These are phyloP conservation scores for Cladosporium velox DNA, from an alignment of 2,329 filamentous ascomycete species.

Conservation along the genomic window DNA sequence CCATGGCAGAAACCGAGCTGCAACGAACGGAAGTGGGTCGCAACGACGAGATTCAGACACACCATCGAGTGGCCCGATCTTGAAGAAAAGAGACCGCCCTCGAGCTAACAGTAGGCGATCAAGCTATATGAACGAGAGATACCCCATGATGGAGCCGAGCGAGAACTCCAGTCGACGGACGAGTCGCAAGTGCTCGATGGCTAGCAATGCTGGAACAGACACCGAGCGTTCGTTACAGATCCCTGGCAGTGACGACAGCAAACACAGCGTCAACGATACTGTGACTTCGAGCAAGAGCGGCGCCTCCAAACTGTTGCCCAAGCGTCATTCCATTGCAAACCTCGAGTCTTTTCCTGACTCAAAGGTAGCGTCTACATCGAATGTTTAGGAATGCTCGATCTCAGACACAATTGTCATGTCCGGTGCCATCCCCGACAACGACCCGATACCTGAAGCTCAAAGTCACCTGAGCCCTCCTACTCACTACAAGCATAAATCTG, in stretches of 20 bases:
- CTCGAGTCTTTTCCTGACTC: slow-evolving; percentile 19
- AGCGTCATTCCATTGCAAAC: slow-evolving; percentile 16
- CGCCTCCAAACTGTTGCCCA: neutral
- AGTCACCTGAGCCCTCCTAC: neutral
- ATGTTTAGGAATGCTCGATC: neutral
- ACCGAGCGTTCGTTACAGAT: slow-evolving; percentile 13
- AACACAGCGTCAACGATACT: slow-evolving; percentile 11
- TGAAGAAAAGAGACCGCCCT: slow-evolving; percentile 24
- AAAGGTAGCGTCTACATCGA: slow-evolving; percentile 21
- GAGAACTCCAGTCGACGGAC: slow-evolving; percentile 29
- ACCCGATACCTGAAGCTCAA: slow-evolving; percentile 2
- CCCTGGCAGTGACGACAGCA: slow-evolving; percentile 18
- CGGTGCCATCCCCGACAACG: neutral
- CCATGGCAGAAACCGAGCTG: neutral
- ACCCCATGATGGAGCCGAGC: slow-evolving; percentile 43
- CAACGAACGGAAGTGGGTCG: slow-evolving; percentile 2
- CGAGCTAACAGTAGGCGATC: slow-evolving; percentile 27
- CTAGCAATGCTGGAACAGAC: slow-evolving; percentile 13
- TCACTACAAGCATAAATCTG: slow-evolving; percentile 30
- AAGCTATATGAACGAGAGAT: slow-evolving; percentile 49
- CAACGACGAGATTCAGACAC: slow-evolving; percentile 14
- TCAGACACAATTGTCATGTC: slow-evolving; percentile 2
- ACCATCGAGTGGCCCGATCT: slow-evolving; percentile 18
- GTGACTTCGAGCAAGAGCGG: neutral
- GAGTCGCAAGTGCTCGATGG: slow-evolving; percentile 15